phyloP scores from a whole-genome alignment of 1,284 basidiomycete species.

The Ganoderma meredithae region DNA sequence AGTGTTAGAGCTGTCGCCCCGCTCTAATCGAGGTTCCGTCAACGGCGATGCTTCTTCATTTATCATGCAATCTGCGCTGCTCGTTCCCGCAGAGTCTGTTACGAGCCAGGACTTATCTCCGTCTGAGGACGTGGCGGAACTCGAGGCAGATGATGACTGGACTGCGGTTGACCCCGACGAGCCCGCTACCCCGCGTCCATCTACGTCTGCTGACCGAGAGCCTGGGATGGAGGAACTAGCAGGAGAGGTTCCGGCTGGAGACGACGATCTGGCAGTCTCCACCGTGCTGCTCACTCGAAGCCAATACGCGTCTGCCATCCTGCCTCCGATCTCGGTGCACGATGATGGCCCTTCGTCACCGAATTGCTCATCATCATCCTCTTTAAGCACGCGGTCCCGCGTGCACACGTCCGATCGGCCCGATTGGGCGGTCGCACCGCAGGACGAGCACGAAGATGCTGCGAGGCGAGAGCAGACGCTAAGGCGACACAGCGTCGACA shows the following conservation, averaged over 20 bases:
- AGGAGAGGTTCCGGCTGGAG: too few species aligned
- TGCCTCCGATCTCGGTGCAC: neutral
- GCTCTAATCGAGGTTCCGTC: neutral
- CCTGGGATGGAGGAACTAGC: neutral
- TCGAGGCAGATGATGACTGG: neutral
- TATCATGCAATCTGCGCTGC: neutral
- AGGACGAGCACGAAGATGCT: neutral
- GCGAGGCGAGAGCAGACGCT: neutral
- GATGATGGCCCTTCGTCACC: neutral
- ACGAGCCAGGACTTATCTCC: neutral
- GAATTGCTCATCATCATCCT: neutral
- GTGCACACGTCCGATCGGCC: neutral
- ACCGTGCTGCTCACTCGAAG: neutral
- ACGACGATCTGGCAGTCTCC: neutral
- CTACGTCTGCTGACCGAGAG: neutral
- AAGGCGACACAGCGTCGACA: neutral
- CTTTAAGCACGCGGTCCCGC: neutral
- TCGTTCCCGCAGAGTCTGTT: neutral
- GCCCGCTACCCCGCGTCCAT: neutral
- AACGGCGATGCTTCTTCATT: neutral
- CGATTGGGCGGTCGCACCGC: neutral
- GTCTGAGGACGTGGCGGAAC: neutral
- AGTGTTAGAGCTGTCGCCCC: neutral
- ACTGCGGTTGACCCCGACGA: neutral
- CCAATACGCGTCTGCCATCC: neutral